Base-by-base conservation (phyloP, 192 early-diverging fungal genomes). In the Gaertneriomyces sp. region DNA sequence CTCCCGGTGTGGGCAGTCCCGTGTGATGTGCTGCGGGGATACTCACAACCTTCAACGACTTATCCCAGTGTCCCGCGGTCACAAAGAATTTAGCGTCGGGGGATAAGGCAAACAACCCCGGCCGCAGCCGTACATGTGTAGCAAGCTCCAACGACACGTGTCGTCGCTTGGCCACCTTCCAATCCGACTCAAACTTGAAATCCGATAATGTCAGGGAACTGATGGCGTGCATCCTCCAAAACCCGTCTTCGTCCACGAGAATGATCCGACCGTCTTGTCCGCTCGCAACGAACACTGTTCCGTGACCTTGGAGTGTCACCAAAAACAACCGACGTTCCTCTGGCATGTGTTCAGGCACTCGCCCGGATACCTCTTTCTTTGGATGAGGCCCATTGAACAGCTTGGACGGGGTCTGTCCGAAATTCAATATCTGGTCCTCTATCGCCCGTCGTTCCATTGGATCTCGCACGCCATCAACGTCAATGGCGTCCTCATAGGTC, bases 401-500 rank as follows among this genome's bases (percentile, higher is more conserved):
- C 67, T 94, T 91, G 9, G 86, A 80, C 10, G 95, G 94, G 3
- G 95, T 98, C 74, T 98, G 95, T 6, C 95, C 95, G 87, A 98
- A 98, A 76, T 98, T 93, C 73, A 96, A 86, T 63, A 98, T 98
- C 64, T 93, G 92, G 60, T 92, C 93, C 55, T 93, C 93, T 12
- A 93, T 91, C 6, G 92, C 90, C 12, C 85, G 82, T 46, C 91
- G 85, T 71, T 98, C 93, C 33, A 96, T 78, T 3, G 91, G 89
- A 70, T 98, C 94, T 42, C 85, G 84, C 42, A 98, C 89, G 4
- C 85, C 73, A 69, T 96, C 93, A 55, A 98, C 74, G 76, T 95
- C 89, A 58, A 98, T 91, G n/a, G 92, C 93, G 6, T 92, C 92
- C 66, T 98, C 95, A 64, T 98, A 98, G 0, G 95, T 93, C 60